Evolutionary conservation across 2,329 filamentous ascomycete species (phyloP).

Genomic region (Fusarium pseudonygamai): DNA sequence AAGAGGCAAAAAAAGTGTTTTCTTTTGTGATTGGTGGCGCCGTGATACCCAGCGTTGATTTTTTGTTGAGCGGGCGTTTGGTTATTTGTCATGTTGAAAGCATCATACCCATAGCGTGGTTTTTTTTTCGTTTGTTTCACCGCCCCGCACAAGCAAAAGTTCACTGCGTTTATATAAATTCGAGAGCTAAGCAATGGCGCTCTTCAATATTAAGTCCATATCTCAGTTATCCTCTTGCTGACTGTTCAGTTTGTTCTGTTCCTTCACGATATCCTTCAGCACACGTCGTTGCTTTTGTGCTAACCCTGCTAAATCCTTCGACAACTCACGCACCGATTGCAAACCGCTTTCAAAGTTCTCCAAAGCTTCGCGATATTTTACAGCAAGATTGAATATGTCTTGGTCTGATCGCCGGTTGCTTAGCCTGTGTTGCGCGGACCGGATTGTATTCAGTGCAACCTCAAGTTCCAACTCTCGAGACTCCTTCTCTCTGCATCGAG

Average conservation of each 20-base stretch:
- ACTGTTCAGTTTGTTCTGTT: not conserved
- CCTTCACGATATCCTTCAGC: not conserved
- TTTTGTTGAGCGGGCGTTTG: not conserved
- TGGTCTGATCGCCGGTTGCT: not conserved
- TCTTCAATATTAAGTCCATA: not conserved
- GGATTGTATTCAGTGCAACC: not conserved
- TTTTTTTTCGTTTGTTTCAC: not conserved
- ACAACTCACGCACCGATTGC: fast-evolving
- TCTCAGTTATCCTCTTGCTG: not conserved
- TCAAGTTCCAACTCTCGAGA: too few species aligned
- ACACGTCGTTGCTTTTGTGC: not conserved
- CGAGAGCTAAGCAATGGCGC: not conserved
- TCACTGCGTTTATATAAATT: not conserved
- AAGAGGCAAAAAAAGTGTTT: conserved; percentile 49
- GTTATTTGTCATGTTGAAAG: not conserved
- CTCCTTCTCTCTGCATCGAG: too few species aligned
- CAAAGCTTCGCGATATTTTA: not conserved
- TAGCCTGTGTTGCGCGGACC: not conserved
- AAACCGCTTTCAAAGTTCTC: fast-evolving
- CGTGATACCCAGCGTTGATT: not conserved
- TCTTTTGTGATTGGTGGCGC: not conserved
- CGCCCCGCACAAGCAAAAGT: not conserved
- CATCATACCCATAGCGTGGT: not conserved
- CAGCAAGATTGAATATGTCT: not conserved
- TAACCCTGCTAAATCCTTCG: fast-evolving